Evolutionary conservation across 75 land plant species (phyloP).

Genomic region (Adiantum capillusveneris): DNA sequence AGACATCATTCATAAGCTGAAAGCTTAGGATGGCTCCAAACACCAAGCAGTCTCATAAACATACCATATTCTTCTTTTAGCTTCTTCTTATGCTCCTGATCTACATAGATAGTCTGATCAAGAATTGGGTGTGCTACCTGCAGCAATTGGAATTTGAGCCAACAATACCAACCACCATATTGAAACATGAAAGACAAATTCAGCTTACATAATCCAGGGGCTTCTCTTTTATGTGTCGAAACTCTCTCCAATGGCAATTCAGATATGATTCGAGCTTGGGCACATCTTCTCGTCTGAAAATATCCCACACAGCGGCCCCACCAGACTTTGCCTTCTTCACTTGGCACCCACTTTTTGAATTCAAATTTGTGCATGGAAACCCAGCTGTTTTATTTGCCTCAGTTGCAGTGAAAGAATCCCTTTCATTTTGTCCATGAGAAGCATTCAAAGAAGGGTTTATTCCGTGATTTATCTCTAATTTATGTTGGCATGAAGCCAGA

Average conservation of each 20-base stretch:
- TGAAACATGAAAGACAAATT: neutral
- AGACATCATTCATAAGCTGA: too few relatives aligned
- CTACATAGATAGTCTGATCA: conserved; percentile 40
- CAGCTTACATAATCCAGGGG: conserved; percentile 43
- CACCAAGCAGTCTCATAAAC: conserved; percentile 3
- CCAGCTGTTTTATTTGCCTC: too few relatives aligned
- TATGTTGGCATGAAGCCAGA: too few relatives aligned
- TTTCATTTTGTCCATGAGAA: too few relatives aligned
- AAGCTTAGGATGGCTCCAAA: too few relatives aligned
- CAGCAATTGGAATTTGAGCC: neutral
- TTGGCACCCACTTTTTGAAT: too few relatives aligned
- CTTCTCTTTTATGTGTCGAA: conserved; percentile 42
- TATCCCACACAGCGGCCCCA: conserved; percentile 71
- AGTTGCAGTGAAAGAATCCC: too few relatives aligned
- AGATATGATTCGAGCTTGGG: conserved; percentile 49
- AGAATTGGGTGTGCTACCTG: conserved; percentile 51
- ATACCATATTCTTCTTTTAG: conserved; percentile 39
- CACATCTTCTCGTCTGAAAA: conserved; percentile 56
- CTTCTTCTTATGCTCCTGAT: conserved; percentile 41
- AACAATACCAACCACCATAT: too few relatives aligned
- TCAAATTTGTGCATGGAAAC: too few relatives aligned
- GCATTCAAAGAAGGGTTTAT: too few relatives aligned
- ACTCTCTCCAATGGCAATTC: conserved; percentile 41
- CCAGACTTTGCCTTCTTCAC: too few relatives aligned
- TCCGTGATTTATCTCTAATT: too few relatives aligned